Conservation (phyloP, 2,329 filamentous ascomycete genomes). For the Aureobasidium namibiae region DNA sequence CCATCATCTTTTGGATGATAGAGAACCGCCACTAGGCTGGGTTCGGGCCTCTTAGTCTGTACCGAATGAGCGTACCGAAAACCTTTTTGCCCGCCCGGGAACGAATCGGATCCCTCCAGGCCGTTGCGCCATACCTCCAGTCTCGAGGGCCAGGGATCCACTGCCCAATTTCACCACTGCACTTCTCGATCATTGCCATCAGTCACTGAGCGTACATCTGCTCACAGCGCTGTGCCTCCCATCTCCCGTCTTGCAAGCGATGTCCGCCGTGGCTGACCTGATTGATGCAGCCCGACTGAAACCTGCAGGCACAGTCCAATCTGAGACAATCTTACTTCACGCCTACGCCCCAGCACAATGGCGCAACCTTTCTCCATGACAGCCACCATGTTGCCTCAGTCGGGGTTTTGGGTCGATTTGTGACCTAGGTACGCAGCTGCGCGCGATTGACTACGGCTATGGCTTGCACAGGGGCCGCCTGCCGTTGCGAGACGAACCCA, state of each 20-base stretch:
- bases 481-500: background rate
- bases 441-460: background rate
- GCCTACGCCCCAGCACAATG: constrained; percentile 1
- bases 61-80: constrained; percentile 12
- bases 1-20: constrained; percentile 10
- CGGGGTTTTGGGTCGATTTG: background rate
- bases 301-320: constrained; percentile 9
- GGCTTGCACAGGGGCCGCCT: background rate
- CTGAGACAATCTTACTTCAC: constrained; percentile 12
- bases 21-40: constrained; percentile 13
- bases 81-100: constrained; percentile 12
- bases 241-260: background rate
- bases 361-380: constrained; percentile 5
- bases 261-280: background rate
- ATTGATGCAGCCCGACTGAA: constrained; percentile 3
- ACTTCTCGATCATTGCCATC: background rate
- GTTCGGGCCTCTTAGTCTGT: constrained; percentile 12
- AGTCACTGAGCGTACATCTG: background rate
- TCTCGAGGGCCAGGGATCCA: constrained; percentile 4
- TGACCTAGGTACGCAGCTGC: background rate
- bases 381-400: constrained; percentile 6
- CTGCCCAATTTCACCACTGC: background rate
- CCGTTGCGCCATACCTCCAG: constrained; percentile 7
- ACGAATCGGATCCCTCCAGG: constrained; percentile 11
- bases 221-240: background rate